Base-by-base conservation (phyloP, 2,329 filamentous ascomycete species). In the Diplocarpon mali region DNA sequence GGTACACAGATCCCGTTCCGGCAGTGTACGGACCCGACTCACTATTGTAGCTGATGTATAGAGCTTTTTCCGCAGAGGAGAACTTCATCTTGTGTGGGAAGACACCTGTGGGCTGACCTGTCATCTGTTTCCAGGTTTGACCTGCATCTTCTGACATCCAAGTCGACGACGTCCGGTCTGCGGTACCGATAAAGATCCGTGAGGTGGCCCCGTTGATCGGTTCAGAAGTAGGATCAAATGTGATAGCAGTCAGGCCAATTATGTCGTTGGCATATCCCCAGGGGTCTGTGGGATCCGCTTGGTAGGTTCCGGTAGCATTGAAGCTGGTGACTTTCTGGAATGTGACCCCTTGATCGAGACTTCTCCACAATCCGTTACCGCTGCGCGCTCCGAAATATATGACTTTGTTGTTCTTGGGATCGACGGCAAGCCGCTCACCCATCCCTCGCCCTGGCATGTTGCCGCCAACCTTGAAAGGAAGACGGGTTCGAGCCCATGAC, bases 391-490 rank as follows among this genome's bases (percentile, higher is more conserved):
- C 75, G 45, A 77, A 76, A 56, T 74, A 78, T 17, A 78, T 56
- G 46, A 78, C 71, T 20, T 72, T 67, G 31, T 71, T 69, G 53
- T 75, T 73, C 34, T 70, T 67, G 2, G 75, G 75, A 53, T 78
- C 75, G 10, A 79, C 68, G 2, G 73, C 73, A 5, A 78, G 67
- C 7, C 75, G 67, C 55, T 78, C 75, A 13, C 75, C 75, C 60
- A 69, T 72, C 7, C 75, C 75, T 28, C 75, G 69, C 2, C 75
- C 75, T 3, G 75, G 75, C 73, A 77, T 78, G 54, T 78, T 78
- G 0, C 75, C 75, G 5, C 75, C 75, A 35, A 76, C 72, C 57
- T 78, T 78, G 65, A 78, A 78, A 2, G 71, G 65, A 0, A 78
- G 64, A 6, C 63, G 61, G 0, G 69, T 68, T 14, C 65, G 62